Base-by-base conservation (phyloP, 768 basidiomycete genomes). In the Megacollybia marginata region DNA sequence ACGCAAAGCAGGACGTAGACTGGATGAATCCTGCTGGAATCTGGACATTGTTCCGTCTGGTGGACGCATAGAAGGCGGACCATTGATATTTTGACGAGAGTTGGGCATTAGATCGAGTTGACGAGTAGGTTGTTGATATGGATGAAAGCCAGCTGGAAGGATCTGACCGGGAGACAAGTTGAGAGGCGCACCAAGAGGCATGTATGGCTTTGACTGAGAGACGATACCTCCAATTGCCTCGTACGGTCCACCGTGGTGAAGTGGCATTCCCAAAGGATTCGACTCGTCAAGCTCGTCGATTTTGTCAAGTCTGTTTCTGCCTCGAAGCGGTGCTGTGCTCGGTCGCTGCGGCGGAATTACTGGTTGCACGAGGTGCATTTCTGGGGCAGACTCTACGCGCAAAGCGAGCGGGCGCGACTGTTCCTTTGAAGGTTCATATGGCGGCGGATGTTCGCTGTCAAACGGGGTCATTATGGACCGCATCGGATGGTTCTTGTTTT, bases 231-330 rank as follows among this genome's bases (percentile, higher is more conserved):
- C 60, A 36, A 77, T 72, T 2, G 75, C 84, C 59, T 90, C 85
- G 57, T 89, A 91, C n/a, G 85, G 86, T 0, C 86, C 82, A 32
- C 69, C 70, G 56, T 89, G 85, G 59, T 89, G 88, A 53, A 83
- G 65, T 15, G 71, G 63, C 8, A 72, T 52, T 4, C 87, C 87
- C 51, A 81, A 71, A 2, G 87, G 85, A 62, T 81, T 84, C 6
- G 79, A 78, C 60, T 87, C 85, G 61, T 90, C 88, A 33, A 90
- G 65, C 62, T 88, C 84, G 59, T 91, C 88, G 53, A 91, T 83
- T 31, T 74, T 72, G 66, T 89, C 88, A 47, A 89, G 71, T 5
- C 33, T 48, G 7, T 9, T 13, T 36, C n/a, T 44, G 20, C 18
- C 42, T 33, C 32, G 9, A 16, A 10, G 18, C 43, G 40, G 15